A percentile compares a stretch with the other conserved stretches of the same genome.
These are phyloP conservation scores for Picea abies DNA, from an alignment of 83 land plant genomes.

Conservation along the genomic window DNA sequence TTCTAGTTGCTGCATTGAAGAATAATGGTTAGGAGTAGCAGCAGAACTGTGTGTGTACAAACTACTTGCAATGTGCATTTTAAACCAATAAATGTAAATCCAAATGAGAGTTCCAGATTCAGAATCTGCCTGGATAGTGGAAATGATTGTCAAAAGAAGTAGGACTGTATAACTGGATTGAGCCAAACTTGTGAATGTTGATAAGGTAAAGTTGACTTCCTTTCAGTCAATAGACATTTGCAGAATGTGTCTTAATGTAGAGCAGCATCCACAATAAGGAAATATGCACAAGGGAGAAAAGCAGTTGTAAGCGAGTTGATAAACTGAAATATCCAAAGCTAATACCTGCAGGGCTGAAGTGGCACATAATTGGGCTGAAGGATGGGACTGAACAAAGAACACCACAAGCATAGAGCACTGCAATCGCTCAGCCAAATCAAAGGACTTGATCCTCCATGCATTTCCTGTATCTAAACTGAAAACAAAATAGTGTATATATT, in stretches of 20 bases:
- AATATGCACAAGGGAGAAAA: background rate
- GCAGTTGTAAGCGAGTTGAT: background rate
- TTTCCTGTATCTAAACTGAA: background rate
- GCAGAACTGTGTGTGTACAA: background rate
- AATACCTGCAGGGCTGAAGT: background rate
- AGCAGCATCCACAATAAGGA: background rate
- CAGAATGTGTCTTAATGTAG: background rate
- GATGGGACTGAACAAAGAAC: slow-evolving; percentile 2
- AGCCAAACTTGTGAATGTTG: background rate
- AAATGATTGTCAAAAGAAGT: background rate
- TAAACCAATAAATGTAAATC: background rate
- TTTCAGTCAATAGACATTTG: background rate
- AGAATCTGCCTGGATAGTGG: background rate
- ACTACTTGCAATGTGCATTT: background rate
- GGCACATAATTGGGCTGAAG: background rate
- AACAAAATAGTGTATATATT: background rate
- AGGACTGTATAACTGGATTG: background rate
- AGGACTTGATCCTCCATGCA: background rate
- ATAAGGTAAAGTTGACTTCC: background rate
- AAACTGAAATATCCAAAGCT: slow-evolving; percentile 3
- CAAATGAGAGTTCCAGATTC: background rate
- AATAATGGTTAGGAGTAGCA: slow-evolving; percentile 4
- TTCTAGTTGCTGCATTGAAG: background rate
- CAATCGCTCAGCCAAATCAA: background rate
- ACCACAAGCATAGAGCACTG: background rate